phyloP scores from a whole-genome alignment of 1,284 basidiomycete species.

The Ganoderma multipileum region DNA sequence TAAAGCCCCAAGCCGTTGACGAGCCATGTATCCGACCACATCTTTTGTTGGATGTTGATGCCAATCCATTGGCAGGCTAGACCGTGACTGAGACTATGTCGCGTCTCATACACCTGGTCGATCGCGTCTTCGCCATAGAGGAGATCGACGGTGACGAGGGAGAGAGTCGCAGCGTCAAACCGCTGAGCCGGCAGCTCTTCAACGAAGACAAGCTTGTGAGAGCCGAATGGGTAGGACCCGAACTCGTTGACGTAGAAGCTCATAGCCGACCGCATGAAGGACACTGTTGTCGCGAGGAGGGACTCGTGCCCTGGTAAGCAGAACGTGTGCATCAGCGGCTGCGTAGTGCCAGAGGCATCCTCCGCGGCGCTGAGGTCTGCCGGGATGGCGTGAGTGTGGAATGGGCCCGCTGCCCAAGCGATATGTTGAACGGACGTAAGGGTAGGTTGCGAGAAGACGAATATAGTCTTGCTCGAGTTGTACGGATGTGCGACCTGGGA shows the following conservation, averaged over 20 bases:
- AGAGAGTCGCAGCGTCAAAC: constrained; percentile 87
- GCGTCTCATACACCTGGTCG: constrained; percentile 93
- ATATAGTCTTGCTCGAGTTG: constrained; percentile 94
- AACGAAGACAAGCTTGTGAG: constrained; percentile 96
- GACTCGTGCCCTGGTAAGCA: constrained; percentile 90
- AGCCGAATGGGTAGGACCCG: constrained; percentile 96
- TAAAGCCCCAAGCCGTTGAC: constrained; percentile 93
- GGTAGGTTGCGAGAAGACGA: constrained; percentile 89
- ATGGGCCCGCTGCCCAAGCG: constrained; percentile 95
- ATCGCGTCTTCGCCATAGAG: constrained; percentile 91
- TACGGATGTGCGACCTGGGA: constrained; percentile 89
- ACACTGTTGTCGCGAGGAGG: constrained; percentile 71
- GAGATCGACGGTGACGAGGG: constrained; percentile 83
- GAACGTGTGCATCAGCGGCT: constrained; percentile 92
- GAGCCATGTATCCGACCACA: constrained; percentile 97
- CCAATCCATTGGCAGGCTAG: constrained; percentile 98
- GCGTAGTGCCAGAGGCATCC: constrained; percentile 67
- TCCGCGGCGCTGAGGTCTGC: constrained; percentile 63
- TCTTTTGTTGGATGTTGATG: constrained; percentile 94
- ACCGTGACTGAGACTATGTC: constrained; percentile 87
- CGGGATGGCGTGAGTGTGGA: constrained; percentile 81
- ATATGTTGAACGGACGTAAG: constrained; percentile 96
- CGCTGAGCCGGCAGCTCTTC: constrained; percentile 84
- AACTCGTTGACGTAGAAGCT: constrained; percentile 92
- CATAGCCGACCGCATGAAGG: constrained; percentile 89